Evolutionary conservation across 495 filamentous ascomycete genomes (phyloP).

Genomic region (Thozetella sp.): DNA sequence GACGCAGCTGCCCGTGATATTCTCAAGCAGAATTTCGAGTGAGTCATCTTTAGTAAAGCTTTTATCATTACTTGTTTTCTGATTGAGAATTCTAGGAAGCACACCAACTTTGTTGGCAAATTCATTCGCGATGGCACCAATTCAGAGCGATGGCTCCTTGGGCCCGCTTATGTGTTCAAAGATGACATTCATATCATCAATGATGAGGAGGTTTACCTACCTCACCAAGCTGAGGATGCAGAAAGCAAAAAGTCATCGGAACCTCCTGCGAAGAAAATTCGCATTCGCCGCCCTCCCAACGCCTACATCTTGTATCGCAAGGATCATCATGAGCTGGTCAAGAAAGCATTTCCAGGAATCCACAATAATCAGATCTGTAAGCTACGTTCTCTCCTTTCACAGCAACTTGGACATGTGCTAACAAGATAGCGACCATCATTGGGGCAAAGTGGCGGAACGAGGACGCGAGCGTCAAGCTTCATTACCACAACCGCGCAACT

Average conservation of each 20-base stretch:
- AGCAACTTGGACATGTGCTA: background rate
- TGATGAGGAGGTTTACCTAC: background rate
- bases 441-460: background rate
- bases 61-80: background rate
- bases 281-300: background rate
- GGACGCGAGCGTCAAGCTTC: background rate
- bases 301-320: slow-evolving; percentile 1
- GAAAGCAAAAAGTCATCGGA: background rate
- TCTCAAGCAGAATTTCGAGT: background rate
- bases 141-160: background rate
- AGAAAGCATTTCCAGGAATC: background rate
- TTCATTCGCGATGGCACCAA: slow-evolving; percentile 1
- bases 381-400: background rate
- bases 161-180: background rate
- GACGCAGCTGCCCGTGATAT: background rate
- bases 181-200: background rate
- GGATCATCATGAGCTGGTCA: background rate
- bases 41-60: background rate
- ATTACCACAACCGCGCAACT: background rate
- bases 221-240: background rate
- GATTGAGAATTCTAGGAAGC: background rate
- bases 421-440: background rate
- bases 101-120: background rate
- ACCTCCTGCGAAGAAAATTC: background rate
- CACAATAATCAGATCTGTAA: slow-evolving; percentile 3